These are phyloP conservation scores for Globisporangium takayamanum DNA, from an alignment of 352 stramenopile species.

Conservation along the genomic window DNA sequence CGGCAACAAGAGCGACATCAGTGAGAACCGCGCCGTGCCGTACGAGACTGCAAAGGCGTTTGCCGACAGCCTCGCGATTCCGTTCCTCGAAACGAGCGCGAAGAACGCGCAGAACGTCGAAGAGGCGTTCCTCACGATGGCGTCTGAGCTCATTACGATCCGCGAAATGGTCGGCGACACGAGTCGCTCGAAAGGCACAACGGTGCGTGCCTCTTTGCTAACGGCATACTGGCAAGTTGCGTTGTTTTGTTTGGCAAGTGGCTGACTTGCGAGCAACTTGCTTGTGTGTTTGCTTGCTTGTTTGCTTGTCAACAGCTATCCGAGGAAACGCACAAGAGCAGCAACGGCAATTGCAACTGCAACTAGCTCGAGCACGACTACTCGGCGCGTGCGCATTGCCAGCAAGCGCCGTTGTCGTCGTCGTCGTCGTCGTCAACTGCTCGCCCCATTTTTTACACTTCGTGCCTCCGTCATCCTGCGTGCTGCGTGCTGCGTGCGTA, in stretches of 20 bases:
- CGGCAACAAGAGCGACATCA: slow-evolving; percentile 99
- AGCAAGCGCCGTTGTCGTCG: no score
- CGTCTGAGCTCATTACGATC: slow-evolving; percentile 95
- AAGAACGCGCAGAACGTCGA: slow-evolving; percentile 99
- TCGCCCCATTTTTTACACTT: no score
- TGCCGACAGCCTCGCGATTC: slow-evolving; percentile 95
- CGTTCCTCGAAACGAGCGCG: slow-evolving; percentile 98
- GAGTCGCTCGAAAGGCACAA: slow-evolving; percentile 55
- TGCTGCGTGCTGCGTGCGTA: no score
- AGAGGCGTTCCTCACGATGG: slow-evolving; percentile 99
- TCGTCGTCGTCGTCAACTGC: no score
- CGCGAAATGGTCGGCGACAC: slow-evolving; percentile 80
- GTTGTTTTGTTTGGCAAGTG: neutral
- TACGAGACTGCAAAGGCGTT: slow-evolving; percentile 97
- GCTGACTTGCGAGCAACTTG: neutral
- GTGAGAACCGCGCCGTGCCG: slow-evolving; percentile 93
- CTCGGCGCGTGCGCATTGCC: no score
- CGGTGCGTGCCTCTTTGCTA: slow-evolving; percentile 27
- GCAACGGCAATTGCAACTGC: slow-evolving; percentile 10
- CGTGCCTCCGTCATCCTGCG: no score
- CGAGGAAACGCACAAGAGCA: slow-evolving; percentile 11
- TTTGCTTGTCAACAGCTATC: slow-evolving; percentile 6
- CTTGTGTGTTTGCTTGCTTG: neutral
- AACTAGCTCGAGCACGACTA: slow-evolving; percentile 3
- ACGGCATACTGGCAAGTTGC: no score